These are phyloP conservation scores for Ramaria sp. DNA, from an alignment of 768 basidiomycete genomes.

Conservation along the genomic window DNA sequence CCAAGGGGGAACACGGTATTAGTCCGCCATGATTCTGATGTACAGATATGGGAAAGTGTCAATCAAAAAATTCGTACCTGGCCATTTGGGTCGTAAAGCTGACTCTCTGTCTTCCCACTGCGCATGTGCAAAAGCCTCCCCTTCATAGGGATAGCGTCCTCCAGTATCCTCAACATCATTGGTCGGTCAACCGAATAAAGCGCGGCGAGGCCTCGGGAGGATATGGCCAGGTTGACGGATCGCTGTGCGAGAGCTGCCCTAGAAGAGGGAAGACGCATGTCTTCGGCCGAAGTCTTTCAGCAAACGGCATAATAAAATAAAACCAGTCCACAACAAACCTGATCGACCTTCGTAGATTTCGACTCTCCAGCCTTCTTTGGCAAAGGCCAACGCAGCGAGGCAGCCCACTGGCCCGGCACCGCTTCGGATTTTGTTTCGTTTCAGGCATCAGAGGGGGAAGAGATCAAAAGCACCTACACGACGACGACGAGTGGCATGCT, in stretches of 20 bases:
- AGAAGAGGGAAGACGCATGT: slow-evolving; percentile 64
- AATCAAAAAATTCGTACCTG: slow-evolving; percentile 45
- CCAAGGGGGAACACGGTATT: background rate
- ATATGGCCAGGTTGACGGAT: slow-evolving; percentile 95
- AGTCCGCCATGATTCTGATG: background rate
- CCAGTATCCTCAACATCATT: slow-evolving; percentile 58
- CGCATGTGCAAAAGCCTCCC: slow-evolving; percentile 89
- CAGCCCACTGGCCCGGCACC: slow-evolving; percentile 96
- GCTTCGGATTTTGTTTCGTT: background rate
- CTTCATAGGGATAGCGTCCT: slow-evolving; percentile 83
- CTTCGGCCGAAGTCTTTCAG: slow-evolving; percentile 25
- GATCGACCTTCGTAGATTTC: slow-evolving; percentile 70
- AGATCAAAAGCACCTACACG: background rate
- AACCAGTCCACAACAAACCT: slow-evolving; percentile 33
- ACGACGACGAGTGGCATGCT: background rate
- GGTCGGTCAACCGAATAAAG: slow-evolving; percentile 69
- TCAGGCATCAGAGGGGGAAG: background rate
- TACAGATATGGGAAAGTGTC: background rate
- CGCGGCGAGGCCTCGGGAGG: slow-evolving; percentile 85
- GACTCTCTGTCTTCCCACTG: slow-evolving; percentile 66
- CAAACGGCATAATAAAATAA: slow-evolving; percentile 12
- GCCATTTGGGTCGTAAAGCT: slow-evolving; percentile 79
- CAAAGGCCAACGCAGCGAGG: slow-evolving; percentile 76
- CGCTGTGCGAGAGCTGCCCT: slow-evolving; percentile 60
- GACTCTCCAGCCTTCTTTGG: slow-evolving; percentile 79